These are phyloP conservation scores for Shiraia bambusicola DNA, from an alignment of 2,329 filamentous ascomycete species.

Conservation along the genomic window DNA sequence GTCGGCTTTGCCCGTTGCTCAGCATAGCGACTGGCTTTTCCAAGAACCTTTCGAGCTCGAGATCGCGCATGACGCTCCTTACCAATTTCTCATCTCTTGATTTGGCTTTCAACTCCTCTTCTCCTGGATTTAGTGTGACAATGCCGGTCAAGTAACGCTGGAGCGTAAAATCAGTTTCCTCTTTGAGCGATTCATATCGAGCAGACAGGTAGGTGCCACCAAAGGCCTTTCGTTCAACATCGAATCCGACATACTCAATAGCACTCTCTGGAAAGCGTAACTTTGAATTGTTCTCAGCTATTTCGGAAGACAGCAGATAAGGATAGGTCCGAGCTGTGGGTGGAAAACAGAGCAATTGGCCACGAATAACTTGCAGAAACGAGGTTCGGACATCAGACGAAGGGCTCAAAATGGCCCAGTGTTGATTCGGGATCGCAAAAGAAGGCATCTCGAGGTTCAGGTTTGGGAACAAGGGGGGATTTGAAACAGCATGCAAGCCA, in stretches of 20 bases:
- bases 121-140: conserved; percentile 75
- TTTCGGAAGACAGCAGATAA: conserved; percentile 66
- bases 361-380: conserved; percentile 76
- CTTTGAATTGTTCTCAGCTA: conserved; percentile 54
- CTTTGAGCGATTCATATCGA: conserved; percentile 83
- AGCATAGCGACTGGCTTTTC: conserved; percentile 84
- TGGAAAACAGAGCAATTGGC: conserved; percentile 73
- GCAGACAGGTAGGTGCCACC: conserved; percentile 78
- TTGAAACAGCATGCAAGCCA: conserved; percentile 52
- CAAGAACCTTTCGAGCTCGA: conserved; percentile 69
- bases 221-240: conserved; percentile 64
- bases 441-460: conserved; percentile 71
- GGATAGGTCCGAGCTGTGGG: conserved; percentile 76
- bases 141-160: conserved; percentile 78
- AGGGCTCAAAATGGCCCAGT: conserved; percentile 84
- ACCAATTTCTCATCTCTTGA: conserved; percentile 53
- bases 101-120: conserved; percentile 49
- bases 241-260: conserved; percentile 89
- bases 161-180: conserved; percentile 85
- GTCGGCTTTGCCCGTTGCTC: conserved; percentile 88
- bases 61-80: conserved; percentile 64
- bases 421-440: conserved; percentile 51
- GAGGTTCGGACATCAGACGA: conserved; percentile 78
- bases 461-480: conserved; percentile 72
- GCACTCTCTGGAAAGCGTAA: conserved; percentile 65